Base-by-base conservation (phyloP, 805 yeast species). In the Metahyphopichia silvanorum region DNA sequence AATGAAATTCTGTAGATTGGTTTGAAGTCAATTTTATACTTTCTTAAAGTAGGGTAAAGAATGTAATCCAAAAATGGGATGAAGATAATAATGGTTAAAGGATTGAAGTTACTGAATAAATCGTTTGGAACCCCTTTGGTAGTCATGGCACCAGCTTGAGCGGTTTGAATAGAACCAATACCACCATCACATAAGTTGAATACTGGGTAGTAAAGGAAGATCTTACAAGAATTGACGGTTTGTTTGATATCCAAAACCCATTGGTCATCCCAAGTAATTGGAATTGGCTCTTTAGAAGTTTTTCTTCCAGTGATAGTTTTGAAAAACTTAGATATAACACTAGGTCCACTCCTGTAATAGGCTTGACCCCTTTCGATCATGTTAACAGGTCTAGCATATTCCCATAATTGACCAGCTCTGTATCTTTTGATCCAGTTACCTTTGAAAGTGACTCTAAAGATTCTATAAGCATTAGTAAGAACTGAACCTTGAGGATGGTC, bases 51-150 rank as follows among this genome's bases (percentile, higher is more conserved):
- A 38, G 80, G 79, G 43, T 74, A 74, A n/a, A 75, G 23, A 14
- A 53, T 32, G 39, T 64, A 55, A 46, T 75, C 77, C 45, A 74
- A 58, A 30, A 74, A 56, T 38, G 79, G 80, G 36, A 74, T 64
- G 37, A 70, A 55, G 30, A 74, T 59, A 39, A 74, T 71, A 44
- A 74, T 75, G 12, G 78, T 66, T 38, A 74, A 60, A 27, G 76
- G 77, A 44, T 75, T 74, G 57, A 75, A 72, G 46, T 72, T 74
- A 41, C 59, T 66, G 57, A 73, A 70, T 44, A 74, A 63, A 60
- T 75, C 79, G 46, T 74, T 74, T 38, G 79, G 79, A 43, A 75
- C 75, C 29, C 76, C 76, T 19, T 69, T 55, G 19, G 71, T 57
- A 8, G 65, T 51, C 79, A 74, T 71, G 19, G 75, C 63, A 39